phyloP scores from a whole-genome alignment of 2,329 filamentous ascomycete species.

The Emergomyces pasteurianus region DNA sequence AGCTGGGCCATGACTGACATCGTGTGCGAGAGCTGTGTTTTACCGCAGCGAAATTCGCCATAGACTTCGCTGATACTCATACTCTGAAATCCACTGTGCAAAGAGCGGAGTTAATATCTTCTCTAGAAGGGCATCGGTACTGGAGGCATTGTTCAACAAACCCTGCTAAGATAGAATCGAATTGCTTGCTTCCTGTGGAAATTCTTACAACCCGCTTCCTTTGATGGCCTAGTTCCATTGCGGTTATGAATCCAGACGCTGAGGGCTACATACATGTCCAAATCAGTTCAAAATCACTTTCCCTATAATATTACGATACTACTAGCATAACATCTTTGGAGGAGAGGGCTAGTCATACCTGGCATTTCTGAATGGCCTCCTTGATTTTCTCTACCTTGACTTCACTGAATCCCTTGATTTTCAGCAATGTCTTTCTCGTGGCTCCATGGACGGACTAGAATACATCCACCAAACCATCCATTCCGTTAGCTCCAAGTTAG shows the following conservation, averaged over 20 bases:
- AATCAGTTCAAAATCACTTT: neutral
- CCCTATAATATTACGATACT: neutral
- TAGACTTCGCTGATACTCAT: slow-evolving; percentile 52
- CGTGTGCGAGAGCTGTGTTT: slow-evolving; percentile 58
- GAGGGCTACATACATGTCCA: slow-evolving; percentile 36
- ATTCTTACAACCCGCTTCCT: slow-evolving; percentile 53
- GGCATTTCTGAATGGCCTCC: slow-evolving; percentile 51
- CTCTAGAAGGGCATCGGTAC: neutral
- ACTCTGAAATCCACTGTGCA: slow-evolving; percentile 51
- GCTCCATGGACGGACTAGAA: slow-evolving; percentile 47
- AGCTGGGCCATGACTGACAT: slow-evolving; percentile 53
- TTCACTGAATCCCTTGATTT: slow-evolving; percentile 60
- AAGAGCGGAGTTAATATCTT: neutral
- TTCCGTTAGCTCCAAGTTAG: neutral
- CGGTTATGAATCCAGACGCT: slow-evolving; percentile 52
- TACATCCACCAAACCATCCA: neutral
- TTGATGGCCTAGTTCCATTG: slow-evolving; percentile 50
- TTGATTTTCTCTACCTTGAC: slow-evolving; percentile 61
- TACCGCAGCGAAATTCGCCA: slow-evolving; percentile 45
- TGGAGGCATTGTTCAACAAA: slow-evolving; percentile 16
- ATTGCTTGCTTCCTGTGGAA: slow-evolving; percentile 58
- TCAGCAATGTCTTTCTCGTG: slow-evolving; percentile 48
- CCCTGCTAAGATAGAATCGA: slow-evolving; percentile 54
- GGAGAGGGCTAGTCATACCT: slow-evolving; percentile 29
- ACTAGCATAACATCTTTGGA: no score